Base-by-base conservation (phyloP, 225 moss, liverwort and hornwort species). In the Anthoceros angustus region DNA sequence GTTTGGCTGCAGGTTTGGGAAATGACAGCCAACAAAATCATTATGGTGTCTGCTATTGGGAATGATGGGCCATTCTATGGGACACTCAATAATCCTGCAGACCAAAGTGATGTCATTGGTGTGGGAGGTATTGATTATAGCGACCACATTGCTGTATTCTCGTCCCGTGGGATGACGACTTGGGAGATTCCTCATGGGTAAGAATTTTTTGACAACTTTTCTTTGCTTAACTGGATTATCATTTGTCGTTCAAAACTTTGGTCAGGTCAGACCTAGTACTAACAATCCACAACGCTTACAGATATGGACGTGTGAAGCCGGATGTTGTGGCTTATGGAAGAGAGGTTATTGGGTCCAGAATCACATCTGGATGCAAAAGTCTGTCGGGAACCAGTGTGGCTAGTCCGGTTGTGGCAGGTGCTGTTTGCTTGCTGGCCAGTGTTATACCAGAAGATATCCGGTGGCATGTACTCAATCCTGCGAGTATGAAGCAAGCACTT, bases 121-220 rank as follows among this genome's bases (percentile, higher is more conserved):
- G 93, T 93, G 49, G 93, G 93, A 67, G 93, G 90, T 64, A 93
- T 93, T 67, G 93, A 93, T 74, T 90, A 93, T 75, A 90, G 84
- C 69, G 86, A 93, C 73, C 90, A 90, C 68, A 93, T 93, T 70
- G 93, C 93, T 62, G 87, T 89, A 41, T 93, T 93, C 71, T 93
- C 93, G 60, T 93, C 93, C 38, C 87, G 90, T 42, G 90, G 93
- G 64, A 93, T 93, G 93, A 93, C 89, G 72, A 93, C 93, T 45
- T 93, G 93, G 93, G 93, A 93, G 75, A 82, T 93, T 62, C 93
- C 87, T 41, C 93, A 93, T 68, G 93, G 93, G 93, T 93, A 82
- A 76, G 79, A 69, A 64, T 39, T 24, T 41, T 5, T 2, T 10
- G 0, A 10, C 21, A 41, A 18, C 39, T 8, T 61, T 8, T 62